Conservation (phyloP, 2,329 filamentous ascomycete genomes). For the Diaporthe destruens region DNA sequence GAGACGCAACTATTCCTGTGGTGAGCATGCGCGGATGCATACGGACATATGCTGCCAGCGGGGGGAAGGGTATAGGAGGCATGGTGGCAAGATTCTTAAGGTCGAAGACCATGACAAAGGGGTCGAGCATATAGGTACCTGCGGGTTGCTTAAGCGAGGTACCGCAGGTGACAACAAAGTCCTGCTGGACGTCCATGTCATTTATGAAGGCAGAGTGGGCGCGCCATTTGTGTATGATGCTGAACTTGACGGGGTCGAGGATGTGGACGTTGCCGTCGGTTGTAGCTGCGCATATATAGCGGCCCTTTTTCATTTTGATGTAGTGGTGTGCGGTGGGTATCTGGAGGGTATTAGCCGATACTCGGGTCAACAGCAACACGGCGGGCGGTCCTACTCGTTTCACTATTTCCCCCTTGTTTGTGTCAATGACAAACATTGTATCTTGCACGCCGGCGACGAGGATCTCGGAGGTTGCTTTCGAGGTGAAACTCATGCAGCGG, state of each 20-base stretch:
- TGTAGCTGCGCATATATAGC: constrained; percentile 93
- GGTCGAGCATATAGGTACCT: constrained; percentile 83
- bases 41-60: constrained; percentile 91
- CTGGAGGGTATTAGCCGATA: constrained; percentile 57
- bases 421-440: constrained; percentile 82
- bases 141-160: constrained; percentile 87
- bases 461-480: constrained; percentile 84
- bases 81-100: constrained; percentile 90
- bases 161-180: constrained; percentile 95
- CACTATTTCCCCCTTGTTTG: constrained; percentile 77
- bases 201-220: constrained; percentile 90
- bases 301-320: constrained; percentile 90
- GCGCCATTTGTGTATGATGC: constrained; percentile 87
- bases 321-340: constrained; percentile 82
- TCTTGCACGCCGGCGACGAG: constrained; percentile 89
- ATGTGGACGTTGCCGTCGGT: constrained; percentile 86
- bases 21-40: constrained; percentile 98
- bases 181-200: constrained; percentile 97
- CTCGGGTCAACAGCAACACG: not conserved
- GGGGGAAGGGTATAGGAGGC: constrained; percentile 91
- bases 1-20: constrained; percentile 92
- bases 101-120: constrained; percentile 95
- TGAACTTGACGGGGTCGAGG: constrained; percentile 82
- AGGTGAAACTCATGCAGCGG: constrained; percentile 95
- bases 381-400: constrained; percentile 65